phyloP scores from a whole-genome alignment of 768 basidiomycete genomes.

The Leccinum obscurum region DNA sequence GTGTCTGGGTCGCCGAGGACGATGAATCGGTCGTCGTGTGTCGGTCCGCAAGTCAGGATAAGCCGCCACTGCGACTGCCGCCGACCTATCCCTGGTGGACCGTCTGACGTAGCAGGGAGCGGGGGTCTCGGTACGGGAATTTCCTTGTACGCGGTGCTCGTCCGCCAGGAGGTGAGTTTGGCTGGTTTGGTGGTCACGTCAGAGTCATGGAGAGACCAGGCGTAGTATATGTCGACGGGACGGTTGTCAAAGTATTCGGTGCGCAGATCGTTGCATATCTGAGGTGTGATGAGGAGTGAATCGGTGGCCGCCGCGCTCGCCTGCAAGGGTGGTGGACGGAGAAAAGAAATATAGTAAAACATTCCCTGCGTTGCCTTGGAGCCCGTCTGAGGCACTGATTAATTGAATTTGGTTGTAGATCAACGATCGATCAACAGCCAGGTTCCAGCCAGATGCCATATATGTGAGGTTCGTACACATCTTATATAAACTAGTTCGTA shows the following conservation, averaged over 20 bases:
- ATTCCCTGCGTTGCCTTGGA: constrained; percentile 36
- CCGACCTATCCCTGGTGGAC: constrained; percentile 22
- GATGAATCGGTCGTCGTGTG: constrained; percentile 34
- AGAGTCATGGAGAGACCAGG: constrained; percentile 49
- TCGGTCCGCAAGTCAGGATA: constrained; percentile 47
- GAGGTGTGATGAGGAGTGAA: constrained; percentile 66
- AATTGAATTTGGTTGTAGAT: too few species aligned
- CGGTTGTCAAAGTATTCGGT: constrained; percentile 67
- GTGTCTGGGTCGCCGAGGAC: constrained; percentile 43
- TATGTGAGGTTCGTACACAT: too few species aligned
- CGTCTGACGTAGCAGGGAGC: constrained; percentile 26
- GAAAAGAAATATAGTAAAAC: constrained; percentile 90
- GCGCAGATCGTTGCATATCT: constrained; percentile 87
- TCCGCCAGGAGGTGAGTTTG: constrained; percentile 77
- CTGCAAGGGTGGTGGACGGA: constrained; percentile 76
- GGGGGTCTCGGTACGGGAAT: constrained; percentile 66
- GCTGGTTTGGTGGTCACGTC: constrained; percentile 37
- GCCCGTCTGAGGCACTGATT: too few species aligned
- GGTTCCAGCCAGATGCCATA: too few species aligned
- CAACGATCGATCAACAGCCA: too few species aligned
- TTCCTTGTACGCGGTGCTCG: constrained; percentile 70
- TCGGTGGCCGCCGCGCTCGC: constrained; percentile 38
- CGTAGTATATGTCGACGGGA: constrained; percentile 65
- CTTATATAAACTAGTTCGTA: too few species aligned
- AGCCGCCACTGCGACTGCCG: constrained; percentile 57